These are phyloP conservation scores for Eremochloa ophiuroides DNA, from an alignment of 176 grass and related monocot species.

Conservation along the genomic window DNA sequence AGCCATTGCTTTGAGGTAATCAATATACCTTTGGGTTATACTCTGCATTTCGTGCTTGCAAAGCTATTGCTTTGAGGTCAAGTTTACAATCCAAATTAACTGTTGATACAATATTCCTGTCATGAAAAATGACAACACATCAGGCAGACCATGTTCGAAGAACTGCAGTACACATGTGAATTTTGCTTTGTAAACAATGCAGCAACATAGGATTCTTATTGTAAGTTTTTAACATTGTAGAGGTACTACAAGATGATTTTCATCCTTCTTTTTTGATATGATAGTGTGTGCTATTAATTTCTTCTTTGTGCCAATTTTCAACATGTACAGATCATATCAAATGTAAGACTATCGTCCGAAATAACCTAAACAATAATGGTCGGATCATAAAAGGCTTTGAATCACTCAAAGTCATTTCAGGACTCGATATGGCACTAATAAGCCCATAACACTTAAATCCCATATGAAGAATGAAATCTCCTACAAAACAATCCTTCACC, in stretches of 20 bases:
- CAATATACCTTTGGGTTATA: conserved; percentile 90
- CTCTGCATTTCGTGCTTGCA: conserved; percentile 95
- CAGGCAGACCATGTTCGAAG: background rate
- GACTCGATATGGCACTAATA: background rate
- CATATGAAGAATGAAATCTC: background rate
- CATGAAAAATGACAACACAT: background rate
- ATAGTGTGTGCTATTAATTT: background rate
- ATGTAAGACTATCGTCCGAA: background rate
- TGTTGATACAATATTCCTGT: conserved; percentile 93
- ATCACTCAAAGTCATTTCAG: background rate
- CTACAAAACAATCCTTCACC: background rate
- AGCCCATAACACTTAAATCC: background rate
- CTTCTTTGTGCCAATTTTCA: background rate
- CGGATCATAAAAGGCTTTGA: background rate
- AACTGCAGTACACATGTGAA: background rate
- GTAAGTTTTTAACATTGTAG: background rate
- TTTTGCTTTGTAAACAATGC: background rate
- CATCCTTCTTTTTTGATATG: background rate
- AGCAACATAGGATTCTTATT: background rate
- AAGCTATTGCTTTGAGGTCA: conserved; percentile 89
- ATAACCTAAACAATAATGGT: background rate
- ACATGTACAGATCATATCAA: background rate
- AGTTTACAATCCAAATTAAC: conserved; percentile 98
- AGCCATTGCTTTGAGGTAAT: background rate
- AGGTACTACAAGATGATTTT: background rate